Base-by-base conservation (phyloP, 371 early-diverging fungal genomes). In the Nosema muscidifuracis region DNA sequence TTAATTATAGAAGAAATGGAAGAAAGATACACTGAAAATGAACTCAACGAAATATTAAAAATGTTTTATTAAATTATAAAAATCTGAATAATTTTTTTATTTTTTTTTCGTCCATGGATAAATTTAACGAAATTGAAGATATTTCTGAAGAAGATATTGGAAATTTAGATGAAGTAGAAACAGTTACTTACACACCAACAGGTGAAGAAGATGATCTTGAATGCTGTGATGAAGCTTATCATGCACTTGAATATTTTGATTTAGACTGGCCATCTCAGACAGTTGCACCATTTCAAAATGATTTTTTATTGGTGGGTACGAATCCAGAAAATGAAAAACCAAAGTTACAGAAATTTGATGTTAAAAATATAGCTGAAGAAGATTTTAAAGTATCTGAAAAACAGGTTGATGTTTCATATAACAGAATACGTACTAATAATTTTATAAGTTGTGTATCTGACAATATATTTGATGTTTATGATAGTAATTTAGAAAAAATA, bases 1-100 rank as follows among this genome's bases (percentile, higher is more conserved):
- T 61, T 81, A 31, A 51, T 83, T 26, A 78, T 83, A 26, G 83
- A 83, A 61, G 81, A 81, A 63, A 71, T 83, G 73, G 81, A 81
- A 43, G 83, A 83, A 64, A 71, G 83, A 60, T 75, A 77, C 38
- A 65, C 60, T 16, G 76, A 78, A 43, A 71, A 78, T n/a, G 51
- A 67, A 15, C 60, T 83, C 38, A 40, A 76, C n/a, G 33, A 75
- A 40, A 76, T 81, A 43, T 53, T 83, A 61, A 26, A 65, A 33
- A 22, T 80, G 4, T 70, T 82, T 57, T 13, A 68, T 20, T 13
- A 69, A 40, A 31, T 65, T 67, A 63, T 3, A 56, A 56, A 28
- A 28, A 28, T 31, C 3, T 7, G 13, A 9, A 26, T 30, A 56
- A 30, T 24, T 26, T 56, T 24, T 56, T 28, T 56, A 30, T 10